Percentiles rank a stretch among this genome's conserved stretches.
Conservation (phyloP, 441 rosid genomes). For the Pelargonium australe region DNA sequence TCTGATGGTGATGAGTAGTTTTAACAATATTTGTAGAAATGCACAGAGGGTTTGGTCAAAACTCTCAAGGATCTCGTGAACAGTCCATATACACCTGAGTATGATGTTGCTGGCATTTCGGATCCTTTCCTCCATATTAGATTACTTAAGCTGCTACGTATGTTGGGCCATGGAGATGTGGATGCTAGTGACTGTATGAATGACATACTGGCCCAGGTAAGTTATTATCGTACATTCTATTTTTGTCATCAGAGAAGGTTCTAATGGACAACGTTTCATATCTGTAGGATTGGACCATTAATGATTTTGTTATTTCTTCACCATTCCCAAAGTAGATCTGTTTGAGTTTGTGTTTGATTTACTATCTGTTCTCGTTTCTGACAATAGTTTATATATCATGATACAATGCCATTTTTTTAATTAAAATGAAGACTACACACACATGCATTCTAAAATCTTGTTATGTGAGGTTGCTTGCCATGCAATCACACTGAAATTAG, state of each 20-base stretch:
- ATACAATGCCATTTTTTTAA: neutral
- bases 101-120: slow-evolving; percentile 93
- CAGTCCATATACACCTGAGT: slow-evolving; percentile 96
- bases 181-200: slow-evolving; percentile 95
- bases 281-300: neutral
- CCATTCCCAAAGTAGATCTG: neutral
- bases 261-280: neutral
- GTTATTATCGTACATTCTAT: slow-evolving; percentile 18
- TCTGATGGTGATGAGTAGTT: slow-evolving; percentile 18
- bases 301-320: slow-evolving; percentile 1
- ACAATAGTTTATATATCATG: neutral
- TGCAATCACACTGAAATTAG: too few species aligned
- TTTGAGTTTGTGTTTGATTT: too few species aligned
- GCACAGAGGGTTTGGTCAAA: slow-evolving; percentile 81
- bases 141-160: slow-evolving; percentile 76
- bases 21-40: slow-evolving; percentile 50
- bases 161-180: slow-evolving; percentile 91
- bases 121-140: slow-evolving; percentile 97
- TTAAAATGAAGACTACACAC: neutral
- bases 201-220: slow-evolving; percentile 98
- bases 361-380: neutral
- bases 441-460: neutral
- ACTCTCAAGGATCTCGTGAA: slow-evolving; percentile 77
- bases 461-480: too few species aligned
- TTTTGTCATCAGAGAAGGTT: slow-evolving; percentile 1